phyloP scores from a whole-genome alignment of 2,329 filamentous ascomycete species.

The Pseudocercospora musae region DNA sequence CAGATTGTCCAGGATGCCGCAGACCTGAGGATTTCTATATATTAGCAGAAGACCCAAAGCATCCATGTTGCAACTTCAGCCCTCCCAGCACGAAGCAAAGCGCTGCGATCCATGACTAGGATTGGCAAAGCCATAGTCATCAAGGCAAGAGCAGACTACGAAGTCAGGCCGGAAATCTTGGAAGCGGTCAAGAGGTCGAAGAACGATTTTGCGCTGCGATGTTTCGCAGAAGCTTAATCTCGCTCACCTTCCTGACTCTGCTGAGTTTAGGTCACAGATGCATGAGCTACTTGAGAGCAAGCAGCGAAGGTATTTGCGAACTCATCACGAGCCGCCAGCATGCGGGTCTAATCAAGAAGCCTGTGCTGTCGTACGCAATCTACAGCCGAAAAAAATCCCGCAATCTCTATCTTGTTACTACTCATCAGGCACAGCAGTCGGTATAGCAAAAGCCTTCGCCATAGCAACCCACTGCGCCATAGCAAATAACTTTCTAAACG shows the following conservation, averaged over 20 bases:
- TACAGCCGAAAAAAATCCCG: neutral
- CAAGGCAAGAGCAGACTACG: neutral
- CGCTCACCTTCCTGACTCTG: neutral
- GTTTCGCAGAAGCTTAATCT: neutral
- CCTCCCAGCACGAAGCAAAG: too few relatives aligned
- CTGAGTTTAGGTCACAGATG: neutral
- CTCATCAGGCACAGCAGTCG: neutral
- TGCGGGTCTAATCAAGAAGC: neutral
- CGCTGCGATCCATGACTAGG: neutral
- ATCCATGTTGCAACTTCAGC: too few relatives aligned
- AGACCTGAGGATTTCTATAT: too few relatives aligned
- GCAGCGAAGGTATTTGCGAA: neutral
- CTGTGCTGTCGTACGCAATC: neutral
- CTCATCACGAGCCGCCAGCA: neutral
- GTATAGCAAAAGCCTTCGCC: slow-evolving; percentile 4
- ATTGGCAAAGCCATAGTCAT: neutral
- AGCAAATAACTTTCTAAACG: slow-evolving; percentile 6
- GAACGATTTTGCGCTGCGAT: neutral
- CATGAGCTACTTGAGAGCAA: neutral
- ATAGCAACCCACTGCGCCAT: slow-evolving; percentile 16
- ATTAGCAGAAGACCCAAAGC: too few relatives aligned
- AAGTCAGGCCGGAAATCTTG: neutral
- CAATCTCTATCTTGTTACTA: neutral
- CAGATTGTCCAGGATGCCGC: too few relatives aligned
- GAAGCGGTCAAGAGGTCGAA: neutral